Conservation (phyloP, 2,329 filamentous ascomycete species). For the Pseudogymnoascus sp. region DNA sequence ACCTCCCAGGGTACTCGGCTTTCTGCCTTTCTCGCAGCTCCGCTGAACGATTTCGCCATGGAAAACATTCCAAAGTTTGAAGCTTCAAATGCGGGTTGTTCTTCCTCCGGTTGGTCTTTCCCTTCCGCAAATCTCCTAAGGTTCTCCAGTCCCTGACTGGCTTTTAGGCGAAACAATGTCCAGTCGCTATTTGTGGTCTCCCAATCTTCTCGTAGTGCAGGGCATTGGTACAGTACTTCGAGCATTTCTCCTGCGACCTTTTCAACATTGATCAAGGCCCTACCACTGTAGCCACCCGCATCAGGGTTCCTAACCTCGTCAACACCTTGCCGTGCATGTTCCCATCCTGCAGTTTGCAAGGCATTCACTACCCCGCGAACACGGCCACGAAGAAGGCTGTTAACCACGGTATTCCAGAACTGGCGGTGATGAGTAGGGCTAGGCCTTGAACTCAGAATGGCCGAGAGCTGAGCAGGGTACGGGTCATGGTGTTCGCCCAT, state of each 20-base stretch:
- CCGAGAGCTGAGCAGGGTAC: conserved; percentile 57
- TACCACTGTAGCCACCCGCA: conserved; percentile 61
- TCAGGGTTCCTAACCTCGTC: conserved; percentile 48
- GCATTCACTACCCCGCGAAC: conserved; percentile 59
- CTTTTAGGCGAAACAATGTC: conserved; percentile 72
- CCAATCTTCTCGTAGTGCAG: conserved; percentile 63
- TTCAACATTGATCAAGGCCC: conserved; percentile 70
- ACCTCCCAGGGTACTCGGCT: conserved; percentile 84
- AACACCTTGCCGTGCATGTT: conserved; percentile 56
- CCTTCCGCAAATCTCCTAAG: conserved; percentile 76
- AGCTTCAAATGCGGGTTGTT: conserved; percentile 32
- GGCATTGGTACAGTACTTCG: conserved; percentile 64
- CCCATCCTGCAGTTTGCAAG: conserved; percentile 70
- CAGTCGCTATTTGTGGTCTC: conserved; percentile 75
- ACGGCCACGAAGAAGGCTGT: conserved; percentile 66
- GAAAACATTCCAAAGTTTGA: conserved; percentile 35
- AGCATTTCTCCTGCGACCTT: conserved; percentile 62
- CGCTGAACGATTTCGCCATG: conserved; percentile 54
- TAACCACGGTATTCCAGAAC: conserved; percentile 82
- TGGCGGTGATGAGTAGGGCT: conserved; percentile 67
- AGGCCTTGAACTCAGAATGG: conserved; percentile 55
- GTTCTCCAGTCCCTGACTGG: conserved; percentile 59
- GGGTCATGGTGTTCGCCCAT: conserved; percentile 66
- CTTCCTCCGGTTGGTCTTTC: conserved; percentile 40
- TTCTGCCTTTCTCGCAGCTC: conserved; percentile 63